These are phyloP conservation scores for Aegilops longissima DNA, from an alignment of 176 grass and related monocot genomes.

Conservation along the genomic window DNA sequence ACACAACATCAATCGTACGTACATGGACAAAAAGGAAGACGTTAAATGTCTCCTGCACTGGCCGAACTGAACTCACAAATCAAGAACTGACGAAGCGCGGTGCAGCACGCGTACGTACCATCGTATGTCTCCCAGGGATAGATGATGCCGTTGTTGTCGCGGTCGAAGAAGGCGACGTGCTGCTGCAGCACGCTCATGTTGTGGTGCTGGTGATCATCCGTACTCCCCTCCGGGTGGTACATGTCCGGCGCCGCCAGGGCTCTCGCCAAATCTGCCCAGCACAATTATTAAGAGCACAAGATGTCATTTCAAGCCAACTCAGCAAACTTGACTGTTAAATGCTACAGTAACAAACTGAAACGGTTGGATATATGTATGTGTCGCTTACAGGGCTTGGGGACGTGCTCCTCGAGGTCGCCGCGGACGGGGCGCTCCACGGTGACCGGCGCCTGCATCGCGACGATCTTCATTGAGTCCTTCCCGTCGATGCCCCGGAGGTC, in stretches of 20 bases:
- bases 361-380: too few species aligned
- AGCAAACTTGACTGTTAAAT: too few species aligned
- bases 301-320: too few species aligned
- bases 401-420: slow-evolving; percentile 72
- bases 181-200: slow-evolving; percentile 83
- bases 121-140: slow-evolving; percentile 87
- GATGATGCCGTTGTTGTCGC: slow-evolving; percentile 72
- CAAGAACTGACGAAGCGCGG: not conserved
- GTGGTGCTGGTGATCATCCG: slow-evolving; percentile 49
- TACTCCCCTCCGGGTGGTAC: slow-evolving; percentile 79
- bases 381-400: slow-evolving; percentile 79
- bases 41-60: too few species aligned
- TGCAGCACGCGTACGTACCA: slow-evolving; percentile 1
- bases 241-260: slow-evolving; percentile 75
- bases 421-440: slow-evolving; percentile 69
- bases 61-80: not conserved
- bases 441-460: slow-evolving; percentile 75
- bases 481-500: not conserved
- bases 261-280: slow-evolving; percentile 61
- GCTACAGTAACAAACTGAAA: too few species aligned
- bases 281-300: too few species aligned
- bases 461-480: slow-evolving; percentile 65
- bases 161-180: slow-evolving; percentile 92
- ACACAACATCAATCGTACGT: too few species aligned
- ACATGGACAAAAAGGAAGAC: not conserved